Percentiles rank a stretch among this genome's conserved stretches.
Conservation (phyloP, 2,329 filamentous ascomycete species). For the Aspergillus novoparasiticus region DNA sequence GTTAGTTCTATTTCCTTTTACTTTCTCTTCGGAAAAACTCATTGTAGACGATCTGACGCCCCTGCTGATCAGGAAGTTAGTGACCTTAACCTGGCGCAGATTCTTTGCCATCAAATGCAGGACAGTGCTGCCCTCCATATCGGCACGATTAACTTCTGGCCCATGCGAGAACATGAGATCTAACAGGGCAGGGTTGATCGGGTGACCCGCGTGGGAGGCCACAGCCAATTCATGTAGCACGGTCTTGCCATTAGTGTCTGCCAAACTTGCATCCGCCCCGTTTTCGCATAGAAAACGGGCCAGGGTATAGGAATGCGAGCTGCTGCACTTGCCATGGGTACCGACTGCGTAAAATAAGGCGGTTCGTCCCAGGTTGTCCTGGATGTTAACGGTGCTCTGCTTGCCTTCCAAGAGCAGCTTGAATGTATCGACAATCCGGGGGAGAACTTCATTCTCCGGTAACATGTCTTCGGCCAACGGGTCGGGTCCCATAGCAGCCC, state of each 20-base stretch:
- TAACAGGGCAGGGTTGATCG: slow-evolving; percentile 18
- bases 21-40: too few species aligned
- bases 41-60: too few species aligned
- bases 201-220: slow-evolving; percentile 10
- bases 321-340: slow-evolving; percentile 13
- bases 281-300: slow-evolving; percentile 21
- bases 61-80: slow-evolving; percentile 17
- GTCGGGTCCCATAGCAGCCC: not conserved
- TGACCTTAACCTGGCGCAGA: slow-evolving; percentile 22
- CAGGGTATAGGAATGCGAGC: slow-evolving; percentile 12
- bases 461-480: not conserved
- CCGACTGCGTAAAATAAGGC: slow-evolving; percentile 19
- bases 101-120: slow-evolving; percentile 25
- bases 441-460: slow-evolving; percentile 12
- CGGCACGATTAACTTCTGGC: slow-evolving; percentile 19
- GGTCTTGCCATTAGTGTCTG: slow-evolving; percentile 18
- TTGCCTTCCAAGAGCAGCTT: slow-evolving; percentile 23
- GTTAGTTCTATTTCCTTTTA: too few species aligned
- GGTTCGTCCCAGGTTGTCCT: slow-evolving; percentile 21
- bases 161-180: slow-evolving; percentile 23
- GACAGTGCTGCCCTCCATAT: slow-evolving; percentile 24
- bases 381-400: slow-evolving; percentile 20
- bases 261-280: slow-evolving; percentile 18
- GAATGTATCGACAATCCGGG: slow-evolving; percentile 13
- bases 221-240: slow-evolving; percentile 22